These are phyloP conservation scores for Dendrobium chrysotoxum DNA, from an alignment of 106 monocot genomes.

Conservation along the genomic window DNA sequence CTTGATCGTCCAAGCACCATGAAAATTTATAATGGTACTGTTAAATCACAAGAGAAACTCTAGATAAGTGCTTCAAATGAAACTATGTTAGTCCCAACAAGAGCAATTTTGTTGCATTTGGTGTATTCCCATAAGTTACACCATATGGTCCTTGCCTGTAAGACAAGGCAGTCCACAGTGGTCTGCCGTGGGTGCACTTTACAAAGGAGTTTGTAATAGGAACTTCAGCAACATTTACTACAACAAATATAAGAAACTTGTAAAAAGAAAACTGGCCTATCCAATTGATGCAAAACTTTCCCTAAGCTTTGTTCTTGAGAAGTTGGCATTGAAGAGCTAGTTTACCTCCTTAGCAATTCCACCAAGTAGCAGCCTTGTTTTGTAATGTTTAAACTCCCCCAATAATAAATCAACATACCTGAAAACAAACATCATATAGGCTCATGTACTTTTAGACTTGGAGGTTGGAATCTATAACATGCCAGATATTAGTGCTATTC, in stretches of 20 bases:
- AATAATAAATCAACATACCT: constrained; percentile 94
- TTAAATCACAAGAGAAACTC: not conserved
- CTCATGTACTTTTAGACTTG: not conserved
- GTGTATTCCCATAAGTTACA: not conserved
- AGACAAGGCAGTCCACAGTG: not conserved
- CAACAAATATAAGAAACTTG: too few relatives aligned
- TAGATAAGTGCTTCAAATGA: not conserved
- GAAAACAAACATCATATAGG: constrained; percentile 6
- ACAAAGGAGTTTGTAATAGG: too few relatives aligned
- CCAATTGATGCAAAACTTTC: not conserved
- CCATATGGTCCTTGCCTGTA: not conserved
- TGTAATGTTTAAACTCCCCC: constrained; percentile 97
- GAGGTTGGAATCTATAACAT: not conserved
- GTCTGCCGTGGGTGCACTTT: too few relatives aligned
- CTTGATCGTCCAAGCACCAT: not conserved
- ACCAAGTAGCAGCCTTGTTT: constrained; percentile 75
- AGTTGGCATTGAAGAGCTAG: not conserved
- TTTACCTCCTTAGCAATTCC: constrained; percentile 92
- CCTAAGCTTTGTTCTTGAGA: not conserved
- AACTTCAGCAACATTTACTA: too few relatives aligned
- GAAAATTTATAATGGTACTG: not conserved
- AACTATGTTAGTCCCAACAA: not conserved
- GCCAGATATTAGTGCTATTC: not conserved
- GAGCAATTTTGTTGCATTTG: not conserved
- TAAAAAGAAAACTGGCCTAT: too few relatives aligned